Conservation (phyloP, 192 early-diverging fungal species). For the Coemansia guatemalensis region DNA sequence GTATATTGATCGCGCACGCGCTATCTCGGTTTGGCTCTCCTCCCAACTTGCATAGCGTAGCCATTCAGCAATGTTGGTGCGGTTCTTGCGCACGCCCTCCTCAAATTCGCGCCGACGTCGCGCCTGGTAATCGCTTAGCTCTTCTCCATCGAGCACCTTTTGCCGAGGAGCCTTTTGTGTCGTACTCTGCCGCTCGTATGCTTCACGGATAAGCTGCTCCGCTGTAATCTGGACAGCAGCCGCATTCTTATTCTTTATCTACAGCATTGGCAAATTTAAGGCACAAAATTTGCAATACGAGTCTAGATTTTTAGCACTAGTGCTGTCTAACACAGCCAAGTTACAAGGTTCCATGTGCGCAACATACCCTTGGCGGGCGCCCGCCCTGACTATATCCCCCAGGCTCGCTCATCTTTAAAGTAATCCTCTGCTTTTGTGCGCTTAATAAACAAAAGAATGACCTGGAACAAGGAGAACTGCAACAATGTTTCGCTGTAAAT, state of each 20-base stretch:
- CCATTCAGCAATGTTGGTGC: conserved; percentile 87
- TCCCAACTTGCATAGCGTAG: conserved; percentile 97
- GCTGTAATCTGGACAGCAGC: conserved; percentile 98
- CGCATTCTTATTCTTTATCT: conserved; percentile 98
- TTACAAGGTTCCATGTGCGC: neutral
- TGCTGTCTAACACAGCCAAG: neutral
- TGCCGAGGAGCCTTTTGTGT: conserved; percentile 64
- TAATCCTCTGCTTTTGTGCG: neutral
- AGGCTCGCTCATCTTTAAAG: conserved; percentile 15
- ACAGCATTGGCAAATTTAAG: conserved; percentile 7
- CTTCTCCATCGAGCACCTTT: conserved; percentile 93
- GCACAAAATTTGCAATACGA: neutral
- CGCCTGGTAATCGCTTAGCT: conserved; percentile 86
- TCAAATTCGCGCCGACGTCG: conserved; percentile 94
- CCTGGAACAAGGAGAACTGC: neutral
- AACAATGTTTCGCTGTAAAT: too few species aligned
- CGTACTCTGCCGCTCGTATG: conserved; percentile 77
- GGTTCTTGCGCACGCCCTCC: conserved; percentile 82
- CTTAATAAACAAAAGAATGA: neutral
- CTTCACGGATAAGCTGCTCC: conserved; percentile 96
- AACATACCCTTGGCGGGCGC: conserved; percentile 30
- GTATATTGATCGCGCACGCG: conserved; percentile 82
- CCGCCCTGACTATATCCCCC: conserved; percentile 41
- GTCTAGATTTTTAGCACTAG: neutral
- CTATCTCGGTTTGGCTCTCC: conserved; percentile 83